phyloP scores from a whole-genome alignment of 208 protist species.

The Wallacemonas sp. region DNA sequence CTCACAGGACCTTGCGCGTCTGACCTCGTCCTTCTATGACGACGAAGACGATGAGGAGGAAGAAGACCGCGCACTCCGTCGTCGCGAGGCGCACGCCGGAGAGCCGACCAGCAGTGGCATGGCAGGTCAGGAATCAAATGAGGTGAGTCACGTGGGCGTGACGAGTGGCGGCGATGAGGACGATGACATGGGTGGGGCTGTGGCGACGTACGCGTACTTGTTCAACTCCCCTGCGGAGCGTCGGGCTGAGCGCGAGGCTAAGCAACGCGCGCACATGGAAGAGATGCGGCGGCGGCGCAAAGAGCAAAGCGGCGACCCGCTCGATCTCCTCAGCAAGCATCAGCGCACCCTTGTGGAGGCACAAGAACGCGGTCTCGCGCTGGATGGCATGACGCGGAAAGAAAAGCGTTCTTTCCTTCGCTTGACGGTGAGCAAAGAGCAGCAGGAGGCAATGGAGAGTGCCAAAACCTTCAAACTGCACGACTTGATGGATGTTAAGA shows the following conservation, averaged over 20 bases:
- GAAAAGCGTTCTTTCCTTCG: constrained; percentile 71
- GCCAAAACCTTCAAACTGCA: constrained; percentile 69
- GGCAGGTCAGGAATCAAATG: too few species aligned
- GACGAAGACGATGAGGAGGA: constrained; percentile 18
- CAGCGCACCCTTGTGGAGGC: constrained; percentile 65
- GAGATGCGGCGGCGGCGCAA: constrained; percentile 23
- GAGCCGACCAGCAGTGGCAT: too few species aligned
- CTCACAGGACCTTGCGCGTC: constrained; percentile 56
- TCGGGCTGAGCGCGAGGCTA: constrained; percentile 55
- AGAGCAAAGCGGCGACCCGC: constrained; percentile 24
- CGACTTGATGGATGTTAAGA: constrained; percentile 80
- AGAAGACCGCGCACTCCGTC: not conserved
- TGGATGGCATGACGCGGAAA: constrained; percentile 88
- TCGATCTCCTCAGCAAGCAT: constrained; percentile 72
- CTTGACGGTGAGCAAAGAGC: constrained; percentile 67
- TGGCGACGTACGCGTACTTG: constrained; percentile 70
- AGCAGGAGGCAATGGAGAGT: constrained; percentile 33
- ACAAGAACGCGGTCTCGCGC: constrained; percentile 55
- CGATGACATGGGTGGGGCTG: constrained; percentile 24
- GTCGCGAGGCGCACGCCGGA: too few species aligned
- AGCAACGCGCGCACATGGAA: constrained; percentile 15
- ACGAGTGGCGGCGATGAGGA: constrained; percentile 16
- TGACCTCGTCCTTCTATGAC: not conserved
- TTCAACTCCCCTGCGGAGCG: constrained; percentile 82
- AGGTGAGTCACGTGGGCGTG: not conserved